Conservation (phyloP, 2,329 filamentous ascomycete species). For the Epichloe hybrida region DNA sequence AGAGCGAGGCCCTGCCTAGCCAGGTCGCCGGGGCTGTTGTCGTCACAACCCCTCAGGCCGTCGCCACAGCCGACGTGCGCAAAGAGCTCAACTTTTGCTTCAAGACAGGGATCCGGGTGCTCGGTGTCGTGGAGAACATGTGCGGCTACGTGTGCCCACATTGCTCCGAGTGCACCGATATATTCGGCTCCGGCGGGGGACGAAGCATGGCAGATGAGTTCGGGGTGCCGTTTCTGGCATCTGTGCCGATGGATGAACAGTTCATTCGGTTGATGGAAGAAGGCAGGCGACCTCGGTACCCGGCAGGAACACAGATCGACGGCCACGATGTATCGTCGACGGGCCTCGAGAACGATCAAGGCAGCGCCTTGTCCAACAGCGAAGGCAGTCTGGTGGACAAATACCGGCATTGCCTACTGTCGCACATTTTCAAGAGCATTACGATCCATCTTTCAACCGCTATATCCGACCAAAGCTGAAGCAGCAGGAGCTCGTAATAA, state of each 20-base stretch:
- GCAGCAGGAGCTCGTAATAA: background rate
- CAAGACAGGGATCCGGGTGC: conserved; percentile 65
- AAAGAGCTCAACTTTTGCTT: conserved; percentile 90
- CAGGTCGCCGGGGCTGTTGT: conserved; percentile 81
- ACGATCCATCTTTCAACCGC: conserved; percentile 21
- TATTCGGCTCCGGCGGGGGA: conserved; percentile 95
- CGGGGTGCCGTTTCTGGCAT: conserved; percentile 68
- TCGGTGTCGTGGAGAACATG: conserved; percentile 97
- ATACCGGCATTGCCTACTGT: conserved; percentile 58
- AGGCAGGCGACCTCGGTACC: conserved; percentile 49
- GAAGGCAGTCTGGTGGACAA: conserved; percentile 48
- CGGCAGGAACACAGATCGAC: conserved; percentile 49
- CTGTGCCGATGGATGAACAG: conserved; percentile 82
- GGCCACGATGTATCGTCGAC: conserved; percentile 35
- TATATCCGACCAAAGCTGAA: background rate
- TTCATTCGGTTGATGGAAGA: conserved; percentile 83
- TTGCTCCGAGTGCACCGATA: conserved; percentile 75
- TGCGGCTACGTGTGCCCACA: conserved; percentile 74
- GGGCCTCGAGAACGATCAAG: conserved; percentile 10
- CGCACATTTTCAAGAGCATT: conserved; percentile 53
- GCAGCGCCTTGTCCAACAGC: conserved; percentile 9
- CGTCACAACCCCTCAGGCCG: conserved; percentile 90
- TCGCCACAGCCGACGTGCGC: conserved; percentile 83
- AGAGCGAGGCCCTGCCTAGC: conserved; percentile 46
- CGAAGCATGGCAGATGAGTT: conserved; percentile 82